Base-by-base conservation (phyloP, 805 yeast species). In the Candida coleopterorum region DNA sequence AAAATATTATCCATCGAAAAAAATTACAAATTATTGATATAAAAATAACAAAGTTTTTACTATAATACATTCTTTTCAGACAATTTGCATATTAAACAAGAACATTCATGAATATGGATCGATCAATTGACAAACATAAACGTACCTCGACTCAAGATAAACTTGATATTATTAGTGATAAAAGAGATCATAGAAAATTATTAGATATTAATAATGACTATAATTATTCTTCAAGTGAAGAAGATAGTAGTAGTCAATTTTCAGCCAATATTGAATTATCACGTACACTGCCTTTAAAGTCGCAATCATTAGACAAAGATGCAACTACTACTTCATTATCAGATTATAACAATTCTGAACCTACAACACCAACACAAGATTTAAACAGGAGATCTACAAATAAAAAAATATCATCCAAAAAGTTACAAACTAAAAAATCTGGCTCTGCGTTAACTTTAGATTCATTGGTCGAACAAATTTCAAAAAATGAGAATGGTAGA, bases 121-220 rank as follows among this genome's bases (percentile, higher is more conserved):
- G 23, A 24, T 32, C 34, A 11, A 24, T 32, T 6, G 24, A 23
- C 9, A 32, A 32, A 23, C 34, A 31, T n/a, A 20, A 9, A 20
- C 9, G 22, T 20, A 20, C 22, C 16, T 23, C 14, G 5, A 31
- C 43, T 5, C 16, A 18, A 22, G 32, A 40, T 27, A 30, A 40
- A 12, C 20, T 53, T 18, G 38, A 45, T 7, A 26, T 37, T 2
- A 52, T 55, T 6, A 38, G 43, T 8, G 36, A 47, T 24, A 42
- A 55, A 18, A 48, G 34, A 11, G 50, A 50, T 2, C 37, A 37
- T 10, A 41, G 61, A 32, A 26, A 34, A 23, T 47, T 55, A 1
- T 39, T 56, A 5, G 39, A 41, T 14, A 17, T 47, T 6, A 43
- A 41, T 28, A 45, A 51, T 29, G 56, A 53, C 6, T 51, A 48